A percentile compares a stretch with the other conserved stretches of the same genome.
These are phyloP conservation scores for Austroboletus eburneus DNA, from an alignment of 768 basidiomycete species.

Conservation along the genomic window DNA sequence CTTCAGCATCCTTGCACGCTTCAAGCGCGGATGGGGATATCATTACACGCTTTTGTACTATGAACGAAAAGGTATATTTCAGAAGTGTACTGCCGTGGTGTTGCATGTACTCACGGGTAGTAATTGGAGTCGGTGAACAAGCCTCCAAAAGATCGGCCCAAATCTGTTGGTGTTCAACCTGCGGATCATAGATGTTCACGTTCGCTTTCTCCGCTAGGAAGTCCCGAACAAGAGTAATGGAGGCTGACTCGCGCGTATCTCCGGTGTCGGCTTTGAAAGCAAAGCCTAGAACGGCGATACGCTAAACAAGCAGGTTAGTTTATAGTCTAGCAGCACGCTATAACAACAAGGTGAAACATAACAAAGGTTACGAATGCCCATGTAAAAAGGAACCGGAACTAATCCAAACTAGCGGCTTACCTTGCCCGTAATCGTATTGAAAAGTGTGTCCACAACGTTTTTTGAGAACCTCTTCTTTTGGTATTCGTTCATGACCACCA, in stretches of 20 bases:
- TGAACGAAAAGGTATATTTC: not conserved
- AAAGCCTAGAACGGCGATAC: constrained; percentile 94
- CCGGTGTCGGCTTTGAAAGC: constrained; percentile 99
- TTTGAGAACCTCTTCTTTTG: constrained; percentile 96
- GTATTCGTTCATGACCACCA: constrained; percentile 98
- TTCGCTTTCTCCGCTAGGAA: constrained; percentile 88
- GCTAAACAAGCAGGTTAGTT: constrained; percentile 39
- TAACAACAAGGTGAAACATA: not conserved
- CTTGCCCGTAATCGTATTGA: constrained; percentile 97
- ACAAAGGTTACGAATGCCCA: not conserved
- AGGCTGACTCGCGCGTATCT: constrained; percentile 95
- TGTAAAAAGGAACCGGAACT: not conserved
- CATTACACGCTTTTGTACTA: constrained; percentile 87
- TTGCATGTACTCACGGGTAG: constrained; percentile 45
- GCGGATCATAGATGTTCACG: constrained; percentile 89
- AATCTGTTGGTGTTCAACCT: constrained; percentile 83
- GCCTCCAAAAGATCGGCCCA: constrained; percentile 76
- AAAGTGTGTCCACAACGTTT: constrained; percentile 93
- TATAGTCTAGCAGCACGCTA: constrained; percentile 2
- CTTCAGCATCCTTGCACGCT: constrained; percentile 86
- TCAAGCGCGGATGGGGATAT: constrained; percentile 76
- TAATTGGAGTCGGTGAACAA: constrained; percentile 57
- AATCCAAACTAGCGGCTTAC: constrained; percentile 34
- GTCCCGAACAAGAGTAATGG: constrained; percentile 91
- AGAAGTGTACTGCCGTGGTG: not conserved